phyloP scores from a whole-genome alignment of 2,329 filamentous ascomycete genomes.

The Trichothecium sympodiale region DNA sequence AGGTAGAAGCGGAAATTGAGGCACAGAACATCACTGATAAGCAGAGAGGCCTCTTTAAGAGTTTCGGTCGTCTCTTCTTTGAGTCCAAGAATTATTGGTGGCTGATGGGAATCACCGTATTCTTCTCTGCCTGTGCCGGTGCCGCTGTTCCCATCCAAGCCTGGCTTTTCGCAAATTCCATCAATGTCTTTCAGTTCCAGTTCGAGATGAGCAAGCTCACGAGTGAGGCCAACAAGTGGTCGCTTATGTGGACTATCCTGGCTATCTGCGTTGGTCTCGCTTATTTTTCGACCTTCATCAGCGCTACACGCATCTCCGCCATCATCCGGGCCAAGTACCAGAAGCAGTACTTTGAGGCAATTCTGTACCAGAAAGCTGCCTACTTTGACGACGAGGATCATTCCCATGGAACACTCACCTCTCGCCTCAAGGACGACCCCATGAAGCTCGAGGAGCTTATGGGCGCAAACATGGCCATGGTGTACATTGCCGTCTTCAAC shows the following conservation, averaged over 20 bases:
- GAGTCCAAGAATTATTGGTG: conserved; percentile 43
- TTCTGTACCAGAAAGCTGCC: conserved; percentile 46
- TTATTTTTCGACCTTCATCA: conserved; percentile 33
- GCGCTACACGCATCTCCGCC: conserved; percentile 33
- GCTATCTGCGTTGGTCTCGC: conserved; percentile 39
- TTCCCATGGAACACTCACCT: conserved; percentile 48
- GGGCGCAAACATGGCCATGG: conserved; percentile 52
- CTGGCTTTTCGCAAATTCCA: conserved; percentile 42
- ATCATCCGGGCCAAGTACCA: conserved; percentile 43
- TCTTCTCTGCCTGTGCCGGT: conserved; percentile 32
- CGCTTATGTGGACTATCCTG: conserved; percentile 53
- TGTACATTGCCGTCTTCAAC: conserved; percentile 52
- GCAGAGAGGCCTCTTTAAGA: conserved; percentile 33
- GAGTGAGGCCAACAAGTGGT: conserved; percentile 46
- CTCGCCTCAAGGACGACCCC: conserved; percentile 43
- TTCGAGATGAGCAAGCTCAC: conserved; percentile 16
- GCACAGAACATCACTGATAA: conserved; percentile 14
- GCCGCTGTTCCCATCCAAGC: conserved; percentile 37
- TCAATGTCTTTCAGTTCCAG: conserved; percentile 35
- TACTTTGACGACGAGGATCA: conserved; percentile 53
- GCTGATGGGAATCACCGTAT: conserved; percentile 36
- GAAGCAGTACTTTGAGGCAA: conserved; percentile 48
- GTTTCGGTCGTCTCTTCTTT: conserved; percentile 44
- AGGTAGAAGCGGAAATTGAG: conserved; percentile 12
- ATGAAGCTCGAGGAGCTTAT: conserved; percentile 52